These are phyloP conservation scores for Podaxis sp. DNA, from an alignment of 768 basidiomycete genomes.

Conservation along the genomic window DNA sequence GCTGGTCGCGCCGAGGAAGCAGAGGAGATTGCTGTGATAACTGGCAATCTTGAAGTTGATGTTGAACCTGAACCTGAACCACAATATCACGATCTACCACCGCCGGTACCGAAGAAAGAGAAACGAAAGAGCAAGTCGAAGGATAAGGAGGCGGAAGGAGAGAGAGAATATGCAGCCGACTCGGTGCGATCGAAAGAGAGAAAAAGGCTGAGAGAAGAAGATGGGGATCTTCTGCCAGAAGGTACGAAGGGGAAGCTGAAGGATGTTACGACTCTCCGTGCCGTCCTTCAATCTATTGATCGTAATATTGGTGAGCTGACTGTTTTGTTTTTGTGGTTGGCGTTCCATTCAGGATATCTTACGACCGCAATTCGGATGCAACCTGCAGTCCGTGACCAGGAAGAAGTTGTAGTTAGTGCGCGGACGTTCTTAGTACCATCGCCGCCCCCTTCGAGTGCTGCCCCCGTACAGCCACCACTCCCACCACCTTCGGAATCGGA, in stretches of 20 bases:
- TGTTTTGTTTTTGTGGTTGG: slow-evolving; percentile 9
- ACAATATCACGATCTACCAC: slow-evolving; percentile 9
- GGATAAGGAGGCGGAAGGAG: slow-evolving; percentile 34
- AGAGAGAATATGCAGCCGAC: slow-evolving; percentile 23
- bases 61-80: slow-evolving; percentile 34
- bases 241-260: slow-evolving; percentile 52
- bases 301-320: slow-evolving; percentile 35
- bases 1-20: slow-evolving; percentile 61
- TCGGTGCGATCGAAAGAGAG: slow-evolving; percentile 21
- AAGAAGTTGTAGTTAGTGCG: slow-evolving; percentile 14
- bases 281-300: slow-evolving; percentile 43
- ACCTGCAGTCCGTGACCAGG: slow-evolving; percentile 13
- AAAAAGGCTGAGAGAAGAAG: slow-evolving; percentile 26
- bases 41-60: slow-evolving; percentile 33
- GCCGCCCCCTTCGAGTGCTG: slow-evolving; percentile 8
- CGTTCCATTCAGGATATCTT: slow-evolving; percentile 21
- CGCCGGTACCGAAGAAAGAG: slow-evolving; percentile 38
- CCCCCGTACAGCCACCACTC: slow-evolving; percentile 42
- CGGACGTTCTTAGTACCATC: slow-evolving; percentile 15
- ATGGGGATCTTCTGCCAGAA: slow-evolving; percentile 32
- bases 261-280: slow-evolving; percentile 63
- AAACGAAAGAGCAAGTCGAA: slow-evolving; percentile 46
- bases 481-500: slow-evolving; percentile 33
- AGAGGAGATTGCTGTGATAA: slow-evolving; percentile 42
- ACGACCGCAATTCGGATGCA: slow-evolving; percentile 19